Base-by-base conservation (phyloP, 2,329 filamentous ascomycete species). In the Talaromyces sp. region DNA sequence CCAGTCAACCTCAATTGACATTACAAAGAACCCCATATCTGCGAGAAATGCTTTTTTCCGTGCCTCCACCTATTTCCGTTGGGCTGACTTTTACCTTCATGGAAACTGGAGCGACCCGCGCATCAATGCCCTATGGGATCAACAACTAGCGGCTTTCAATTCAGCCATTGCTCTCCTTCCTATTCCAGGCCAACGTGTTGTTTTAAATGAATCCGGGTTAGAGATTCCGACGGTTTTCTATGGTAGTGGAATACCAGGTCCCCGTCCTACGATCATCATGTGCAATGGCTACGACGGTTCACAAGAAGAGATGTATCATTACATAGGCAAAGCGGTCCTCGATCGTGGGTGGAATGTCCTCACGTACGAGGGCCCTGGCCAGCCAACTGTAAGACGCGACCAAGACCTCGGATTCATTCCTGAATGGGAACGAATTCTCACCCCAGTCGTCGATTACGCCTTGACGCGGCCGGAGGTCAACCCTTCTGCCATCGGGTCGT, bases 331-430 rank as follows among this genome's bases (percentile, higher is more conserved):
- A 72, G 68, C 57, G 0, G 79, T 68, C 0, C 70, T 69, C 0
- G 68, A 69, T 0, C 63, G 73, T 0, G 81, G 82, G 0, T 83
- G 82, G 62, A 81, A 81, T 0, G 75, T 79, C 1, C 64, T 83
- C 4, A 79, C 74, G 0, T 81, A 82, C 43, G 81, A 84, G 2
- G 81, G 81, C 0, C 82, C 82, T 0, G 81, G 81, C 0, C 81
- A 83, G 65, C 80, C 81, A 0, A 69, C 80, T 4, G 66, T 74
- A 3, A 72, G 81, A 0, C 71, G 72, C 1, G 66, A 68, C 0
- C 63, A 76, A 39, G 67, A 70, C 39, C 41, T 76, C 5, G 63
- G 50, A 1, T 71, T 81, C 65, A 72, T 77, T 0, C 76, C 75
- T 0, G 78, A 82, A 65, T 81, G 75, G 71, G 80, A 82, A 50